Evolutionary conservation across 495 filamentous ascomycete species (phyloP), one percentile per base, ranked within the genome.

Genomic region (Penicillium cosmopolitanum): DNA sequence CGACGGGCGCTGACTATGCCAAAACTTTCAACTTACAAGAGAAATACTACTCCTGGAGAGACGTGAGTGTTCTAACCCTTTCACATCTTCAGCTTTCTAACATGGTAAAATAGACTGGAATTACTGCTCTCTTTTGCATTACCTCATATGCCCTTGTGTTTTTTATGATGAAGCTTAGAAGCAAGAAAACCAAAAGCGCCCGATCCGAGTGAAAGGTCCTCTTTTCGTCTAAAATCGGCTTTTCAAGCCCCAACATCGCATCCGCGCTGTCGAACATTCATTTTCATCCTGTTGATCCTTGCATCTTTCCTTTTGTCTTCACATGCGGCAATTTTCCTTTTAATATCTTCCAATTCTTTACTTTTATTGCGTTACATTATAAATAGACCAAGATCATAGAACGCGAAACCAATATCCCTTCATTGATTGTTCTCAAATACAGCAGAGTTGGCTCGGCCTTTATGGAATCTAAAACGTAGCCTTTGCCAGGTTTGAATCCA

Each of bases 21-120:
- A 76, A 71, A 51, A 66, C 68, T 0, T 78, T 76, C 58, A 78
- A 77, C 50, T 50, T 77, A 19, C 53, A 61, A 16, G 73, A 72
- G 56, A 73, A 73, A 36, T 78, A 76, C 47, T 78, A 77, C 53
- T 66, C 73, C 1, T 78, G 76, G 76, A 73, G 76, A 75, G 76
- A 78, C 63, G 74, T 76, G 46, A 69, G 74, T 71, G 15, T 16
- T 6, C 1, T 11, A 11, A 18, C 6, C 19, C 5, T 4, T 33
- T 48, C 34, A 11, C 11, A 15, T 34, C 8, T 23, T 15, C 7
- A 40, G 36, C 1, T 38, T 56, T 55, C 64, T 73, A 31, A 74
- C 16, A 0, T 9, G 5, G 46, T 1, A n/a, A 1, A 23, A 1
- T 52, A 78, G 74, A 75, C 73, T 52, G 75, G 71, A 3, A 77